phyloP scores from a whole-genome alignment of 1,139 yeast genomes.

The Yamadazyma blattariae region DNA sequence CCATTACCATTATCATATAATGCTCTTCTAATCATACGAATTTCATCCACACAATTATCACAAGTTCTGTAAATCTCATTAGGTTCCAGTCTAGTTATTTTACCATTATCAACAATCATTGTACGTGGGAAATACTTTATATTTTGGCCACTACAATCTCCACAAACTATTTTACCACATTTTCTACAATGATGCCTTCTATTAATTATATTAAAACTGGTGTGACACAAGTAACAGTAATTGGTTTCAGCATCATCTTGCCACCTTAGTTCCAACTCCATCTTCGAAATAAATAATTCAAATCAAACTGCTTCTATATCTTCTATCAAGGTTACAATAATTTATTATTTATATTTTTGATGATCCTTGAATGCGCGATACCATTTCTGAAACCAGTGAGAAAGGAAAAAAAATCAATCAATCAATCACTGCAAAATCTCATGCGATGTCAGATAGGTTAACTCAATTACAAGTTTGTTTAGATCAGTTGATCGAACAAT shows the following conservation, averaged over 20 bases:
- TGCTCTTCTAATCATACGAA: slow-evolving; percentile 53
- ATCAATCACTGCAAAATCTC: too few relatives aligned
- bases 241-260: slow-evolving; percentile 66
- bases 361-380: too few relatives aligned
- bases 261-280: slow-evolving; percentile 45
- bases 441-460: slow-evolving; percentile 85
- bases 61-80: slow-evolving; percentile 59
- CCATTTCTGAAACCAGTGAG: too few relatives aligned
- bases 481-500: slow-evolving; percentile 89
- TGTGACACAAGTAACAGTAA: slow-evolving; percentile 62
- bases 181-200: slow-evolving; percentile 91
- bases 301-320: too few relatives aligned
- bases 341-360: too few relatives aligned
- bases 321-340: too few relatives aligned
- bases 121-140: slow-evolving; percentile 43
- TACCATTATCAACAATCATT: slow-evolving; percentile 27
- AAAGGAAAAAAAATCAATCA: too few relatives aligned
- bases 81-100: slow-evolving; percentile 22
- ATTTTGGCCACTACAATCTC: slow-evolving; percentile 53
- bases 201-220: slow-evolving; percentile 58
- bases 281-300: too few relatives aligned
- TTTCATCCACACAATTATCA: slow-evolving; percentile 64
- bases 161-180: slow-evolving; percentile 79
- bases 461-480: slow-evolving; percentile 91
- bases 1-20: slow-evolving; percentile 16